These are phyloP conservation scores for Magnolia kwangsiensis DNA, from an alignment of 164 flowering plant species.

Conservation along the genomic window DNA sequence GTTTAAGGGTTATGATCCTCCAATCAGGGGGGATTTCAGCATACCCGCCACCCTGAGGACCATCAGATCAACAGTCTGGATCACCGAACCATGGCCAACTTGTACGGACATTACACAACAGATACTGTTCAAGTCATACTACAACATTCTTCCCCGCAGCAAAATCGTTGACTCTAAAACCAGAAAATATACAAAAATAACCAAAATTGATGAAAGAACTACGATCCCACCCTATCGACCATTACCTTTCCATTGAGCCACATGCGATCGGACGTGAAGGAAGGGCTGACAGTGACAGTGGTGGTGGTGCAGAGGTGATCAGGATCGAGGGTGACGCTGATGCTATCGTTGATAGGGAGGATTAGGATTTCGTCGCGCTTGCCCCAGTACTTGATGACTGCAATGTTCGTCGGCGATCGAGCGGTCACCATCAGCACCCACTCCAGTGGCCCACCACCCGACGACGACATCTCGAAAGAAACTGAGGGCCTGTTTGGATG, in stretches of 20 bases:
- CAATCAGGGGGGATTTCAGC: too few species aligned
- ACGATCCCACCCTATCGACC: not conserved
- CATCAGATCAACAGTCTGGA: too few species aligned
- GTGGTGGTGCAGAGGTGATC: conserved; percentile 92
- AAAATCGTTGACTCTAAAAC: too few species aligned
- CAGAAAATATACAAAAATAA: too few species aligned
- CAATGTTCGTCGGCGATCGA: conserved; percentile 90
- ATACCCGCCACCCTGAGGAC: too few species aligned
- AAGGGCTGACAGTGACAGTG: conserved; percentile 91
- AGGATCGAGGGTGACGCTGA: conserved; percentile 93
- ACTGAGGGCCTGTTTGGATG: too few species aligned
- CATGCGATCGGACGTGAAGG: conserved; percentile 73
- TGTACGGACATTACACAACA: too few species aligned
- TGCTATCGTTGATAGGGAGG: conserved; percentile 88
- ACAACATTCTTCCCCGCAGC: too few species aligned
- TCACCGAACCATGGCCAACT: too few species aligned
- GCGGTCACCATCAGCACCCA: conserved; percentile 88
- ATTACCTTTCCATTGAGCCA: conserved; percentile 97
- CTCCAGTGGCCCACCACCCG: conserved; percentile 15
- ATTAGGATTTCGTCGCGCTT: conserved; percentile 91
- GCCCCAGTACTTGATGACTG: conserved; percentile 98
- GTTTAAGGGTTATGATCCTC: too few species aligned
- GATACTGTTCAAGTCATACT: too few species aligned
- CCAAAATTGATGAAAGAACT: not conserved
- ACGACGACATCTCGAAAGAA: not conserved